Evolutionary conservation across 441 rosid species (phyloP).

Genomic region (Brassica balearica): DNA sequence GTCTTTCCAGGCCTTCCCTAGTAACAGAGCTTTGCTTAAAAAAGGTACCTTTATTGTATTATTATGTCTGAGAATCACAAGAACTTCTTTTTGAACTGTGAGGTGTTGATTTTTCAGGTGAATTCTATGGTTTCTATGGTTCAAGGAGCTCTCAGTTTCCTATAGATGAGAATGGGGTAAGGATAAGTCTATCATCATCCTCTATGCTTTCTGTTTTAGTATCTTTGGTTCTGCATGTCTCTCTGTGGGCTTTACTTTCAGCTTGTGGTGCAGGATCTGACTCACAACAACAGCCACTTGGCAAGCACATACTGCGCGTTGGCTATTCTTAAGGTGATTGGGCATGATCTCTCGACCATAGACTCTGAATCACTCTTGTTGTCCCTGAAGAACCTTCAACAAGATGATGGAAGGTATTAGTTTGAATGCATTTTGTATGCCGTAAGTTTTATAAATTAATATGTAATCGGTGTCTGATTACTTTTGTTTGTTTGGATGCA

Average conservation of each 20-base stretch:
- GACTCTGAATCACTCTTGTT: slow-evolving; percentile 56
- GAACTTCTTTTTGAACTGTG: background rate
- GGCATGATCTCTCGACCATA: slow-evolving; percentile 62
- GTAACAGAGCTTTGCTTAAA: slow-evolving; percentile 48
- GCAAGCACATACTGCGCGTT: slow-evolving; percentile 94
- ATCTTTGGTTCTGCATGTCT: slow-evolving; percentile 14
- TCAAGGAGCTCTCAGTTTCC: slow-evolving; percentile 84
- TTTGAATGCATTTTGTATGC: background rate
- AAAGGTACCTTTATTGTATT: slow-evolving; percentile 53
- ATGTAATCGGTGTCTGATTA: slow-evolving; percentile 1
- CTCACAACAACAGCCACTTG: slow-evolving; percentile 69
- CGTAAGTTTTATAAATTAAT: background rate
- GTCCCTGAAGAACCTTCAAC: slow-evolving; percentile 89
- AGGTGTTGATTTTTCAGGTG: slow-evolving; percentile 53
- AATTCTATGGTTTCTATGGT: slow-evolving; percentile 86
- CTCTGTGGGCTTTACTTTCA: slow-evolving; percentile 12
- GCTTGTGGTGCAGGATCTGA: slow-evolving; percentile 54
- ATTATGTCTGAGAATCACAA: slow-evolving; percentile 14
- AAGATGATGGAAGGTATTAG: slow-evolving; percentile 84
- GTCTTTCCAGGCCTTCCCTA: slow-evolving; percentile 75
- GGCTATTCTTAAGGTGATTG: slow-evolving; percentile 75
- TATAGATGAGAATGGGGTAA: slow-evolving; percentile 61
- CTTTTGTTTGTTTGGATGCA: slow-evolving; percentile 44
- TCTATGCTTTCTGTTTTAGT: background rate
- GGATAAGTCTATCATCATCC: background rate